These are phyloP conservation scores for Heliosperma pusillum DNA, from an alignment of 148 eudicot genomes.

Conservation along the genomic window DNA sequence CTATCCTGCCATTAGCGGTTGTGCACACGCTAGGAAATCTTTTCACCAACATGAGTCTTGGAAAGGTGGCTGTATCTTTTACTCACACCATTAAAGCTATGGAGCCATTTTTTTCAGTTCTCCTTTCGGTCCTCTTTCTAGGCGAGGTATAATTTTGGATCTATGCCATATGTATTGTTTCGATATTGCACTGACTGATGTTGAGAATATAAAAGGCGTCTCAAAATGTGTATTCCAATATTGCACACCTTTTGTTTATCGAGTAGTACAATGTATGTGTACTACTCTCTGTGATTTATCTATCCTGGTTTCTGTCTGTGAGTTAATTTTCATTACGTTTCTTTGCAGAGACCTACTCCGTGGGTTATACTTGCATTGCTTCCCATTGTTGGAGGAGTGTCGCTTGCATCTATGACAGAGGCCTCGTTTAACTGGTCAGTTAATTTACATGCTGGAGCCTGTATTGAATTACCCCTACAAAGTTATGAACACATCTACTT, in stretches of 20 bases:
- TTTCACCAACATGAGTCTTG: slow-evolving; percentile 94
- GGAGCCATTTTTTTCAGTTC: slow-evolving; percentile 98
- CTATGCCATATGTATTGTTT: background rate
- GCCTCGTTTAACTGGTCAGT: slow-evolving; percentile 92
- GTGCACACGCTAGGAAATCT: slow-evolving; percentile 92
- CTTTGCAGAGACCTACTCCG: slow-evolving; percentile 57
- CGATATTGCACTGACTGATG: background rate
- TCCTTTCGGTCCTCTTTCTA: slow-evolving; percentile 66
- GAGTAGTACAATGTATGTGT: background rate
- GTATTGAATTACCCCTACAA: background rate
- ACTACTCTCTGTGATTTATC: background rate
- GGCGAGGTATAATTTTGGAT: slow-evolving; percentile 57
- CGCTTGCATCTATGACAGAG: slow-evolving; percentile 84
- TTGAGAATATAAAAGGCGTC: background rate
- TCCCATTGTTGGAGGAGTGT: slow-evolving; percentile 97
- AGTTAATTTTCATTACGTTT: slow-evolving; percentile 9
- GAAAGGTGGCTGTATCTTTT: slow-evolving; percentile 93
- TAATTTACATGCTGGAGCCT: slow-evolving; percentile 16
- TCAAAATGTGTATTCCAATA: background rate
- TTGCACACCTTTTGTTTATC: background rate
- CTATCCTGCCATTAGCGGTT: slow-evolving; percentile 75
- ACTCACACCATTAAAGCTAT: slow-evolving; percentile 96
- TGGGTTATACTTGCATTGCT: slow-evolving; percentile 83
- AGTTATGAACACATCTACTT: background rate
- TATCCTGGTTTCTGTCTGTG: background rate